These are phyloP conservation scores for Pichia rugopelliculosa DNA, from an alignment of 805 yeast genomes.

Conservation along the genomic window DNA sequence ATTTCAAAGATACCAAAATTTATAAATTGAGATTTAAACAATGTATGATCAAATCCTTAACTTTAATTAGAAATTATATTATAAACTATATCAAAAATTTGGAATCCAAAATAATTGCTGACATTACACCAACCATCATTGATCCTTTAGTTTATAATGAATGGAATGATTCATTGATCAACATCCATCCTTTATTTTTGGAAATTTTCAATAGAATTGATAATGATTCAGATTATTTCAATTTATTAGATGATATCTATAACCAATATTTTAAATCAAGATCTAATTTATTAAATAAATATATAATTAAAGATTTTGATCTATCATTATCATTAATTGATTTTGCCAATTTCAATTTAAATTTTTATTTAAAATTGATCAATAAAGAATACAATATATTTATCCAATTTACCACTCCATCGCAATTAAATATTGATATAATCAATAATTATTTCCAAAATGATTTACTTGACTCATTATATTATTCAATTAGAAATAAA, in stretches of 20 bases:
- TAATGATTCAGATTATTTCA: slow-evolving; percentile 44
- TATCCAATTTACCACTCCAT: not conserved
- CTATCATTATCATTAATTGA: slow-evolving; percentile 37
- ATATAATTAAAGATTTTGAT: slow-evolving; percentile 24
- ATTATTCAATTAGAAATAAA: slow-evolving; percentile 58
- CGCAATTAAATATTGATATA: not conserved
- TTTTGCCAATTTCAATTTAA: slow-evolving; percentile 53
- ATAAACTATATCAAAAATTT: slow-evolving; percentile 34
- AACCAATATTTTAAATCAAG: slow-evolving; percentile 57
- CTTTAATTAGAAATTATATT: slow-evolving; percentile 65
- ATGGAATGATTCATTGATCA: not conserved
- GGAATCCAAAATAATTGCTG: slow-evolving; percentile 19
- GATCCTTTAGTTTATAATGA: slow-evolving; percentile 53
- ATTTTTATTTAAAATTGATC: slow-evolving; percentile 52
- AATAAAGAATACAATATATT: slow-evolving; percentile 58
- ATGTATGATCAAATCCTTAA: slow-evolving; percentile 73
- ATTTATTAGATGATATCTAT: slow-evolving; percentile 60
- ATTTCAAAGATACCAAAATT: slow-evolving; percentile 59
- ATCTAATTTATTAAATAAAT: slow-evolving; percentile 35
- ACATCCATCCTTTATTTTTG: slow-evolving; percentile 13
- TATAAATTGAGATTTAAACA: slow-evolving; percentile 72
- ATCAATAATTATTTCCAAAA: slow-evolving; percentile 51
- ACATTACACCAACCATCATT: slow-evolving; percentile 27
- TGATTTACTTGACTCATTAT: slow-evolving; percentile 65
- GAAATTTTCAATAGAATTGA: slow-evolving; percentile 25